phyloP scores from a whole-genome alignment of 73 alveolate genomes.

The Paramecium bursaria region DNA sequence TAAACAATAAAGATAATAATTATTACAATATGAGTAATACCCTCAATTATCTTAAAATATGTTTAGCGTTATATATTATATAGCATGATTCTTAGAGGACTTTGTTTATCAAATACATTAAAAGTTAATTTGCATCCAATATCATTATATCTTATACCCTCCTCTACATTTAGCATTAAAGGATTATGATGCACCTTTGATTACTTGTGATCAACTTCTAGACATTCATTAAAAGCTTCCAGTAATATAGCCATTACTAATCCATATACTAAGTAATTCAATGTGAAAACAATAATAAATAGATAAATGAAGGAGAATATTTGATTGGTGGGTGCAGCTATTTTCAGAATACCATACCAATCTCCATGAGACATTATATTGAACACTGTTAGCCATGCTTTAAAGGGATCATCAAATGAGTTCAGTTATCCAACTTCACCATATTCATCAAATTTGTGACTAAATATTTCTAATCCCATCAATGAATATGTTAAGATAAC shows the following conservation, averaged over 20 bases:
- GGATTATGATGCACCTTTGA: no score
- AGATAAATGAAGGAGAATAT: slow-evolving; percentile 22
- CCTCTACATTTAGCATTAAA: neutral
- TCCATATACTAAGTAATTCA: slow-evolving; percentile 37
- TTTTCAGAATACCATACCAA: slow-evolving; percentile 56
- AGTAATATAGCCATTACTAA: slow-evolving; percentile 48
- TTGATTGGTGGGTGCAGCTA: slow-evolving; percentile 6
- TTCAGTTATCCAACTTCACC: slow-evolving; percentile 2
- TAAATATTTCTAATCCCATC: slow-evolving; percentile 23
- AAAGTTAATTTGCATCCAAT: no score
- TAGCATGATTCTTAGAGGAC: neutral
- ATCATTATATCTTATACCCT: neutral
- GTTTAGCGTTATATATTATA: neutral
- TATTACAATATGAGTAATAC: neutral
- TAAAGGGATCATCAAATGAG: slow-evolving; percentile 22
- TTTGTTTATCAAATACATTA: neutral
- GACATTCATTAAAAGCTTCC: slow-evolving; percentile 27
- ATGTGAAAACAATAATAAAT: slow-evolving; percentile 4
- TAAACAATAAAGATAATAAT: slow-evolving; percentile 8
- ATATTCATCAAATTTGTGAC: neutral
- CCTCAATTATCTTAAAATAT: neutral
- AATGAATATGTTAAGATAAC: slow-evolving; percentile 11
- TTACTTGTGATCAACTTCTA: slow-evolving; percentile 10
- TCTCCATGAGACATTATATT: slow-evolving; percentile 55
- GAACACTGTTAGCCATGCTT: slow-evolving; percentile 53